Evolutionary conservation across 1,284 basidiomycete genomes (phyloP), one percentile per base, ranked within the genome.

Genomic region (Pascua guehoae): DNA sequence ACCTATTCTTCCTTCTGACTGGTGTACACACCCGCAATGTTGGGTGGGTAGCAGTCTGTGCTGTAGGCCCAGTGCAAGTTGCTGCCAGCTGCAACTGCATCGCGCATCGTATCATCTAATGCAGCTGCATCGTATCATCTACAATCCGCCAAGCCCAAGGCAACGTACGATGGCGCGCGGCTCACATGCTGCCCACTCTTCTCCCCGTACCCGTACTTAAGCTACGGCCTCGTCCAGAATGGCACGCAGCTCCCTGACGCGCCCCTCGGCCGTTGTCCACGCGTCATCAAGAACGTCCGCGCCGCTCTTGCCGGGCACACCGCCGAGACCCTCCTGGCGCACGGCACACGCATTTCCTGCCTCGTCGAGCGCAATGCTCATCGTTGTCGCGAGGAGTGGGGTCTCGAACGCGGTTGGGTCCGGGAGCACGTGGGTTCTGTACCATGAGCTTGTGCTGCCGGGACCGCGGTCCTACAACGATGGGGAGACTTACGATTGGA

Each of bases 371-470:
- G 87, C 79, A 42, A 92, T 76, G 1, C 84, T 86, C 47, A 92
- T 69, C 0, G 82, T 82, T 0, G 88, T 86, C 18, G 88, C 85
- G 24, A 91, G 81, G 14, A 95, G 80, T 0, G 90, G 88, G 64
- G 92, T 86, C 76, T 98, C 94, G 73, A 96, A 96, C 0, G 91
- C 82, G 0, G 89, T 88, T 1, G 91, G 89, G 74, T 97, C 94
- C 0, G 86, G 81, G 2, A 97, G 79, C 12, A 94, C 74, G 47
- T 86, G 81, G 41, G 83, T 83, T 32, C 72, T 74, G 59, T 8
- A 32, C 4, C 24, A 32, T 32, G 24, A 32, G 24, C 24, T 32
- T 32, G 24, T 32, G 24, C 24, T 16, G 38, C 58, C 39, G 54
- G 58, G 43, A 40, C 42, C 11, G 14, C 4, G 12, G 16, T 32